A percentile compares a stretch with the other conserved stretches of the same genome.
Conservation (phyloP, 805 yeast species). For the Wickerhamomyces chambardii region DNA sequence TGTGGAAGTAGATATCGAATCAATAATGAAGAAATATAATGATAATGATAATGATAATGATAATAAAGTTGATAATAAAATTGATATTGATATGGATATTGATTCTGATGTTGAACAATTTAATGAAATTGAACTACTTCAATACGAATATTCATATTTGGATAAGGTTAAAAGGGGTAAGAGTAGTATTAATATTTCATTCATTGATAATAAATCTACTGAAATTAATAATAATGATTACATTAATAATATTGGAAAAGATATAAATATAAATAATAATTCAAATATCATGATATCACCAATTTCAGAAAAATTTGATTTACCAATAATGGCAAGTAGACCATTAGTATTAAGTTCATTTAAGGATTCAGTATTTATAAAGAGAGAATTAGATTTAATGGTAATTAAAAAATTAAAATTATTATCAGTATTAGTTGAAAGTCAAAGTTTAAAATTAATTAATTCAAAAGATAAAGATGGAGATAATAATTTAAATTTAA, state of each 20-base stretch:
- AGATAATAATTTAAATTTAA: background rate
- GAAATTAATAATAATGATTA: too few species aligned
- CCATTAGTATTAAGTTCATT: constrained; percentile 25
- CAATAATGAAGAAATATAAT: background rate
- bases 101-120: background rate
- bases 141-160: background rate
- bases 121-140: background rate
- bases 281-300: too few species aligned
- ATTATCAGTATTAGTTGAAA: too few species aligned
- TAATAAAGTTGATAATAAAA: too few species aligned
- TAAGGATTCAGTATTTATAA: constrained; percentile 24
- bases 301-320: too few species aligned
- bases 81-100: too few species aligned
- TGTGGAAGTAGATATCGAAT: constrained; percentile 5
- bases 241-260: too few species aligned
- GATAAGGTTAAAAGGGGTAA: background rate
- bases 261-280: too few species aligned
- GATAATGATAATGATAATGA: too few species aligned
- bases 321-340: too few species aligned
- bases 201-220: background rate
- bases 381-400: constrained; percentile 26
- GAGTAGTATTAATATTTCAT: background rate
- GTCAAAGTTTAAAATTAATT: too few species aligned
- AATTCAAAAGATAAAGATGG: background rate
- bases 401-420: constrained; percentile 16